Percentiles rank a stretch among this genome's conserved stretches.
Evolutionary conservation across 768 basidiomycete species (phyloP).

Genomic region (Psilocybe azurescens): DNA sequence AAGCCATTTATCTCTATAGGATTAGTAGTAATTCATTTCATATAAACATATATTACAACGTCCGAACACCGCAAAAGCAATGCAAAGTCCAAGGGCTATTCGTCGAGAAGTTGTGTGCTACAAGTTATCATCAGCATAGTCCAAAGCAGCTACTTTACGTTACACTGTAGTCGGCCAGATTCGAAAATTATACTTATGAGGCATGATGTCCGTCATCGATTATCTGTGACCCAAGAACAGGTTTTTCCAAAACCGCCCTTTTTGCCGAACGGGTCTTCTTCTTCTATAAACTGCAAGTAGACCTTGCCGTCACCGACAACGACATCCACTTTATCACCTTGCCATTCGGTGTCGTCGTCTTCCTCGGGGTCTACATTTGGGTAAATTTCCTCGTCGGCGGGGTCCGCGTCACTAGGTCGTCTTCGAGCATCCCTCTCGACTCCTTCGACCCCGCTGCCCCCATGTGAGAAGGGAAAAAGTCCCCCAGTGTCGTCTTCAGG

Average conservation of each 20-base stretch:
- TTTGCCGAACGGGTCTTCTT: constrained; percentile 26
- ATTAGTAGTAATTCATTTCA: too few species aligned
- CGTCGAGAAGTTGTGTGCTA: too few species aligned
- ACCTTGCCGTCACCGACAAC: constrained; percentile 26
- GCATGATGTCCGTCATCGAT: not conserved
- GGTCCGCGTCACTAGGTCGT: not conserved
- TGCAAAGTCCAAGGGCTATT: too few species aligned
- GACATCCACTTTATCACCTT: constrained; percentile 25
- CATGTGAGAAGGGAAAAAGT: not conserved
- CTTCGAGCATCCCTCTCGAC: not conserved
- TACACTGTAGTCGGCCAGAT: too few species aligned
- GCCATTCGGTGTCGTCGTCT: constrained; percentile 23
- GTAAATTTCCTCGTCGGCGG: not conserved
- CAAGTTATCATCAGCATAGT: too few species aligned
- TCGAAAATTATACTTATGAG: too few species aligned
- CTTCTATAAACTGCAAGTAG: constrained; percentile 26
- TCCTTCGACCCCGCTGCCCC: too few species aligned
- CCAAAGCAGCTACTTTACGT: too few species aligned
- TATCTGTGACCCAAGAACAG: not conserved
- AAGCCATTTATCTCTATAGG: too few species aligned
- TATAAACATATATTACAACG: too few species aligned
- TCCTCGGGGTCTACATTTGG: not conserved
- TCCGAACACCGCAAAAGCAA: too few species aligned
- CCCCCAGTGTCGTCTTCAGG: not conserved
- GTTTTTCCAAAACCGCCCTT: constrained; percentile 23